Evolutionary conservation across 2,329 filamentous ascomycete species (phyloP), one percentile per base, ranked within the genome.

Genomic region (Penicillium griseofulvum): DNA sequence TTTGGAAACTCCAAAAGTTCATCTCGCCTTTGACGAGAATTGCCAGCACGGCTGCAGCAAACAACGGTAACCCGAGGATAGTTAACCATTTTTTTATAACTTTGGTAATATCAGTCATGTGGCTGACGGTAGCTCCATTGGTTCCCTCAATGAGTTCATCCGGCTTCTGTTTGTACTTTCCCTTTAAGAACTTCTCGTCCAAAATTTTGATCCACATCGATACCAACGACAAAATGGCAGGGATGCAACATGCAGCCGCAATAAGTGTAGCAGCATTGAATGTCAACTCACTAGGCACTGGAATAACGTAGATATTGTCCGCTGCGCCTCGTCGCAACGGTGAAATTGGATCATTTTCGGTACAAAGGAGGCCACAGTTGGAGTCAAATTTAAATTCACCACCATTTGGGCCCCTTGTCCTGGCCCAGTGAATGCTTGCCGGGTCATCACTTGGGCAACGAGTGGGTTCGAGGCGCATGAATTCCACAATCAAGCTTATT

Each of bases 151-250:
- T 82, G 0, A 66, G 62, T 37, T 78, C 68, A 39, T 82, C 68
- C 2, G 61, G 58, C 10, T 62, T 61, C 29, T 56, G 46, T 6
- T 68, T 65, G 9, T 11, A 26, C 19, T 70, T 62, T 1, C 74
- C 74, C 37, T 28, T 38, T 19, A 76, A 78, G 0, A 73, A 70
- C 38, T 69, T 74, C 58, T 77, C 79, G 56, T 86, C 80, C 2
- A 86, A 68, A 5, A 88, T 86, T 62, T 85, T 87, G 58, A 83
- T 81, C 80, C 82, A 84, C 71, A 84, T 87, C 0, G 81, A 84
- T 0, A 83, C 74, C 9, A 87, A 70, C 9, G 83, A 85, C 0
- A 88, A 70, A 10, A 88, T 80, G 1, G 85, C 83, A 0, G 85
- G 84, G 3, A 89, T 81, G 55, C 84, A 88, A 56, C 84, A 87